These are phyloP conservation scores for Cryptococcus sp. DNA, from an alignment of 1,284 basidiomycete genomes.

Conservation along the genomic window DNA sequence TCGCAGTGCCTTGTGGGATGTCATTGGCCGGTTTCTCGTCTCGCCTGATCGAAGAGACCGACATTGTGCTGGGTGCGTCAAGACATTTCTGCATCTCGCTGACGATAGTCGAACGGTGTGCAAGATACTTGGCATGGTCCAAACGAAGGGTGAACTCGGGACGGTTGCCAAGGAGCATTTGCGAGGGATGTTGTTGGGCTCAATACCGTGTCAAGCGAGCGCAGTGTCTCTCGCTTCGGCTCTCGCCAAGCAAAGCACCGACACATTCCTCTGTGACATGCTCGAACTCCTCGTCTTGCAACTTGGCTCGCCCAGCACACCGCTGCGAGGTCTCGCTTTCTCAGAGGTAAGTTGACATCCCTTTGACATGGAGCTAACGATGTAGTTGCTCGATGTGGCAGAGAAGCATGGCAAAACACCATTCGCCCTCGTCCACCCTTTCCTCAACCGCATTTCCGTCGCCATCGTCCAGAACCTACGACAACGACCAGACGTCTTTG, in stretches of 20 bases:
- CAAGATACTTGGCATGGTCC: no score
- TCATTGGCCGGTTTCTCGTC: no score
- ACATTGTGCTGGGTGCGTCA: no score
- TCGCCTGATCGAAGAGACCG: no score
- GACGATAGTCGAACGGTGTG: no score
- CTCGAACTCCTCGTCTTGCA: slow-evolving; percentile 64
- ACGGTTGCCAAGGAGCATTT: no score
- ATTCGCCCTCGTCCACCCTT: slow-evolving; percentile 64
- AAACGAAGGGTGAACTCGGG: no score
- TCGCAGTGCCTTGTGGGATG: no score
- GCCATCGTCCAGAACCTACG: slow-evolving; percentile 59
- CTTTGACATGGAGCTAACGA: slow-evolving; percentile 3
- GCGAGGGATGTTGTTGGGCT: background rate
- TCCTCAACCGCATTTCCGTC: slow-evolving; percentile 63
- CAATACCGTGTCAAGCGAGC: slow-evolving; percentile 17
- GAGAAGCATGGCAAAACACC: slow-evolving; percentile 57
- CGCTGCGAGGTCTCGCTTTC: slow-evolving; percentile 63
- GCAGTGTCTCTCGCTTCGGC: slow-evolving; percentile 24
- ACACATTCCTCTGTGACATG: slow-evolving; percentile 56
- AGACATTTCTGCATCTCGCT: no score
- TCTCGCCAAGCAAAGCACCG: slow-evolving; percentile 51
- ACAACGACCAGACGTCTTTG: slow-evolving; percentile 51
- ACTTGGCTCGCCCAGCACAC: slow-evolving; percentile 60
- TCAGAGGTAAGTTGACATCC: slow-evolving; percentile 54
- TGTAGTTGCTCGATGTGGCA: slow-evolving; percentile 55